These are phyloP conservation scores for Syncephalastrum monosporum DNA, from an alignment of 371 early-diverging fungal species.

Conservation along the genomic window DNA sequence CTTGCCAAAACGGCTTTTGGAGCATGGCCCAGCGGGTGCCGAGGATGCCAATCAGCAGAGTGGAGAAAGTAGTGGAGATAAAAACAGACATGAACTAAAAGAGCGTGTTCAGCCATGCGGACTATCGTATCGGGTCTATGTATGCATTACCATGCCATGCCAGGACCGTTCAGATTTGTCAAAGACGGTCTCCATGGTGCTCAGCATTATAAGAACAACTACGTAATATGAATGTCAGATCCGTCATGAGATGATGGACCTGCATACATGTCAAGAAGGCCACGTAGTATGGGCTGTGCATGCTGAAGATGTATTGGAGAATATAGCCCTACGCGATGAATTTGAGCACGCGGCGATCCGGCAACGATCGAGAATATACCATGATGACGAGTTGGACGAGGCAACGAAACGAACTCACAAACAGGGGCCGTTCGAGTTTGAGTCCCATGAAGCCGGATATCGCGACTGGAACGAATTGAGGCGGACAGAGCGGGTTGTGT, in stretches of 20 bases:
- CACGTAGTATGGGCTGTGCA: conserved; percentile 46
- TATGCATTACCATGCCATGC: conserved; percentile 48
- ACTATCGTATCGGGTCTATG: neutral
- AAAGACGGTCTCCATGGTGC: conserved; percentile 53
- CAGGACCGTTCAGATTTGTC: conserved; percentile 51
- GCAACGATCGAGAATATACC: conserved; percentile 28
- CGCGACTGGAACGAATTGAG: conserved; percentile 23
- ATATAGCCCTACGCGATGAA: conserved; percentile 43
- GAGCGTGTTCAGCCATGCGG: neutral
- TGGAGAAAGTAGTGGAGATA: conserved; percentile 42
- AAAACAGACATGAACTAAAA: conserved; percentile 44
- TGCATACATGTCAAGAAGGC: conserved; percentile 53
- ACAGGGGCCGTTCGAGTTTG: conserved; percentile 53
- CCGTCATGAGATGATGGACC: neutral
- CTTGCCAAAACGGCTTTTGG: conserved; percentile 67
- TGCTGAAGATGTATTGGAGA: conserved; percentile 59
- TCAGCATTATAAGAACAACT: conserved; percentile 43
- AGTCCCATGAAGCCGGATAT: conserved; percentile 61
- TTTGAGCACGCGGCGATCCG: neutral
- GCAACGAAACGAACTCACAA: conserved; percentile 62
- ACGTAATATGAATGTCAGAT: neutral
- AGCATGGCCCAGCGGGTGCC: conserved; percentile 72
- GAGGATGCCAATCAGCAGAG: conserved; percentile 47
- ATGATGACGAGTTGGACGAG: conserved; percentile 60
- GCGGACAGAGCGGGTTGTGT: too few species aligned